Percentiles rank a stretch among this genome's conserved stretches.
These are phyloP conservation scores for Chaetoceros tenuissimus DNA, from an alignment of 108 stramenopile species.

Conservation along the genomic window DNA sequence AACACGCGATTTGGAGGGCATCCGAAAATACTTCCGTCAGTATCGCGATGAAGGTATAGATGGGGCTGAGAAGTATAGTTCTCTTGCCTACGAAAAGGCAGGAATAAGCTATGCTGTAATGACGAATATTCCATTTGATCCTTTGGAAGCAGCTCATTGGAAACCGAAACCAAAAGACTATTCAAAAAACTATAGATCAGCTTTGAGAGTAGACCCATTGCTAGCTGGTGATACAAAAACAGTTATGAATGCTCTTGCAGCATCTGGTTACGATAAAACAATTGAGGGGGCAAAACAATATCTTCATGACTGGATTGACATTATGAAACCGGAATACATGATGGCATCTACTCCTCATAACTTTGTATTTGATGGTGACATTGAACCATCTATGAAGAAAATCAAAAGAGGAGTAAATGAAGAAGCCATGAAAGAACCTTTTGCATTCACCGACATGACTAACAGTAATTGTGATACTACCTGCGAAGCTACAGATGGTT, in stretches of 20 bases:
- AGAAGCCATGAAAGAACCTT: constrained; percentile 50
- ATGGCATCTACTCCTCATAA: constrained; percentile 90
- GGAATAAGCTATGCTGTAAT: constrained; percentile 79
- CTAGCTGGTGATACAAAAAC: constrained; percentile 60
- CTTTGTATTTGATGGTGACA: constrained; percentile 49
- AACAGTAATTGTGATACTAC: constrained; percentile 10
- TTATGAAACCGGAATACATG: constrained; percentile 85
- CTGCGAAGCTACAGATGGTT: constrained; percentile 48
- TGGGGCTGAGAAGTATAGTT: constrained; percentile 42
- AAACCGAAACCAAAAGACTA: constrained; percentile 47
- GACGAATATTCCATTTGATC: constrained; percentile 92
- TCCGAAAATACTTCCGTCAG: constrained; percentile 44
- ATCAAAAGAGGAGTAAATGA: constrained; percentile 43
- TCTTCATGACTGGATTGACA: constrained; percentile 72
- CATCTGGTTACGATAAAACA: constrained; percentile 56
- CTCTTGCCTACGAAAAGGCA: constrained; percentile 41
- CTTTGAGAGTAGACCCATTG: constrained; percentile 84
- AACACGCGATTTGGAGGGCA: constrained; percentile 53
- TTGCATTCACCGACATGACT: constrained; percentile 40
- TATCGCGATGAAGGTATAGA: constrained; percentile 35
- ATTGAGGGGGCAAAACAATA: constrained; percentile 70
- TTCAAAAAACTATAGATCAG: constrained; percentile 60
- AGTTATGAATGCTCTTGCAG: constrained; percentile 43
- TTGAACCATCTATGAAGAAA: constrained; percentile 9
- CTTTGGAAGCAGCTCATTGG: constrained; percentile 67